Conservation (phyloP, 75 land plant species). For the Pinus albicaulis region DNA sequence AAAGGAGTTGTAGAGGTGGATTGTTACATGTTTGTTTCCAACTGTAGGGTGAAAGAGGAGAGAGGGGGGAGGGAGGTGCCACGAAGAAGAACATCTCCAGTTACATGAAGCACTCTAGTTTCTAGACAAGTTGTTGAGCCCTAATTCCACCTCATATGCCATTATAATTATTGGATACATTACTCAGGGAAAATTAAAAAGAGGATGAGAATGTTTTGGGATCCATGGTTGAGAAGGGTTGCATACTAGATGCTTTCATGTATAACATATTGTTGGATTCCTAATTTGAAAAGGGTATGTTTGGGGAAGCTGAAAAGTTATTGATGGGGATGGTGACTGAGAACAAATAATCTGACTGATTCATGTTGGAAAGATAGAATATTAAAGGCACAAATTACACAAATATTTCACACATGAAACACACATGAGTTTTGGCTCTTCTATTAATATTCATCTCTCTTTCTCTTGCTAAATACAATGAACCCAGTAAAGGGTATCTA, state of each 20-base stretch:
- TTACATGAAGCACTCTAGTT: conserved; percentile 22
- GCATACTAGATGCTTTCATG: conserved; percentile 25
- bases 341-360: conserved; percentile 24
- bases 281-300: conserved; percentile 22
- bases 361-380: too few relatives aligned
- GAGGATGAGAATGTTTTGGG: conserved; percentile 5
- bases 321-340: conserved; percentile 23
- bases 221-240: conserved; percentile 4
- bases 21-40: too few relatives aligned
- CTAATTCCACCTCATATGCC: conserved; percentile 35
- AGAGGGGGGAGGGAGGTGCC: too few relatives aligned
- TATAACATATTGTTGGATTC: conserved; percentile 39
- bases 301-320: conserved; percentile 25
- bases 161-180: conserved; percentile 30
- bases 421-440: too few relatives aligned
- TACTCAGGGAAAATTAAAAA: conserved; percentile 8
- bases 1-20: too few relatives aligned
- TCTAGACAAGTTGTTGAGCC: conserved; percentile 40
- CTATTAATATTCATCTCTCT: too few relatives aligned
- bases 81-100: too few relatives aligned
- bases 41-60: too few relatives aligned
- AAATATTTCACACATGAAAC: too few relatives aligned
- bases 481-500: too few relatives aligned
- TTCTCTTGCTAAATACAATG: too few relatives aligned
- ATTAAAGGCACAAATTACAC: too few relatives aligned